phyloP scores from a whole-genome alignment of 257 asterid genomes.

The Nyctanthes arbortristis region DNA sequence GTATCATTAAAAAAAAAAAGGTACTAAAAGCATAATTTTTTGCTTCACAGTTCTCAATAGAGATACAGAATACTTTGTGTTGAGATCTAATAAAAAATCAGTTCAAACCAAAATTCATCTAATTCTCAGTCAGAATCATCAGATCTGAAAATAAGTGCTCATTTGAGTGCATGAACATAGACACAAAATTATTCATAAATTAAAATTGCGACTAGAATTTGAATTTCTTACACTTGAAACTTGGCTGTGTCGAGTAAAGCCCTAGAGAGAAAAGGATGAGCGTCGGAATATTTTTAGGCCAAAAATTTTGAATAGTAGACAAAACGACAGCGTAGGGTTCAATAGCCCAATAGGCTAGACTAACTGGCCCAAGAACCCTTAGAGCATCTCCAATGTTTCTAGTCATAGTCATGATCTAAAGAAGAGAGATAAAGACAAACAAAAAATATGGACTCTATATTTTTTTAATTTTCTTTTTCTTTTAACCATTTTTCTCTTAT shows the following conservation, averaged over 20 bases:
- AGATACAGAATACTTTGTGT: constrained; percentile 25
- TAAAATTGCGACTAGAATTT: neutral
- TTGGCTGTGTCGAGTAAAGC: neutral
- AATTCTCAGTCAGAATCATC: constrained; percentile 5
- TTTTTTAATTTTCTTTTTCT: too few species aligned
- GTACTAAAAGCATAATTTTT: neutral
- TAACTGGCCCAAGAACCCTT: too few species aligned
- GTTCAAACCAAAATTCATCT: constrained; percentile 13
- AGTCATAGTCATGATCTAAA: too few species aligned
- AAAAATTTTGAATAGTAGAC: neutral
- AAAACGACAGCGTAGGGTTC: neutral
- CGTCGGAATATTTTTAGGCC: neutral
- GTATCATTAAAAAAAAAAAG: too few species aligned
- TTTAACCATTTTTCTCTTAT: too few species aligned
- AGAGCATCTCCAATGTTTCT: too few species aligned
- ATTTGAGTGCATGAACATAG: neutral
- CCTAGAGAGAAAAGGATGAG: neutral
- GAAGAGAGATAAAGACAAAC: too few species aligned
- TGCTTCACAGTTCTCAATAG: neutral
- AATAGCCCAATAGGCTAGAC: neutral
- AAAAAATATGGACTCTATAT: too few species aligned
- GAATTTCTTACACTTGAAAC: neutral
- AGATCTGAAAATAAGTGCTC: constrained; percentile 19
- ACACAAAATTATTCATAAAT: neutral
- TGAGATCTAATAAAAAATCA: constrained; percentile 2